Evolutionary conservation across 2,329 filamentous ascomycete species (phyloP), one percentile per base, ranked within the genome.

Genomic region (Zymoseptoria tritici): DNA sequence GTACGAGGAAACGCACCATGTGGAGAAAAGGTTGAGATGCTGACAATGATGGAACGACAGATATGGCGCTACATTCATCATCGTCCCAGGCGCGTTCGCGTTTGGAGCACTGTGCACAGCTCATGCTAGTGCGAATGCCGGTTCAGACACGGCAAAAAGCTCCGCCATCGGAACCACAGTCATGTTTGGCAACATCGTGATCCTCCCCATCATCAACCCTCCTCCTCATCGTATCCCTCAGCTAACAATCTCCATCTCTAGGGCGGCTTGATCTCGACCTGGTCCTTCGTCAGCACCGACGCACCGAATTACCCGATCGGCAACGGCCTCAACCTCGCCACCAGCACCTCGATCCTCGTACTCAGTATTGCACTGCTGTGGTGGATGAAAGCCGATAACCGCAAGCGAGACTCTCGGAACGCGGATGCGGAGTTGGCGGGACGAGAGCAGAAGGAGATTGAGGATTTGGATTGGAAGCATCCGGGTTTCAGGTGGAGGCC

Each of bases 1-100:
- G 19, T 91, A 90, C 69, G 87, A 0, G 87, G 86, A 0, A 87
- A 85, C 0, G 90, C 90, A 73, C 72, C 90, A 59, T 85, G 89
- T 58, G 82, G 85, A 1, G 78, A 78, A 8, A 31, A 2, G 2
- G 8, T 31, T 2, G 29, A 36, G 9, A 16, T 42, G 16, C 36
- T 11, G 16, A 36, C 13, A 4, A 13, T 42, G 36, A 42, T 42
- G 11, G 9, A 9, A 36, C 13, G 2, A 16, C 36, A 42, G 36
- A 42, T 42, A 46, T 6, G 86, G 85, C 0, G 82, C 83, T 4
- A 90, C 88, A 67, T 73, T 81, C 2, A 81, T 84, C 52, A 53
- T 53, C 22, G 29, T 29, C 13, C 87, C 81, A 0, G 88, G 86
- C 0, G 87, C 85, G 0, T 91, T 90, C 73, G 72, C 90, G 58